Evolutionary conservation across 2,329 filamentous ascomycete genomes (phyloP).

Genomic region (Neopestalotiopsis sp.): DNA sequence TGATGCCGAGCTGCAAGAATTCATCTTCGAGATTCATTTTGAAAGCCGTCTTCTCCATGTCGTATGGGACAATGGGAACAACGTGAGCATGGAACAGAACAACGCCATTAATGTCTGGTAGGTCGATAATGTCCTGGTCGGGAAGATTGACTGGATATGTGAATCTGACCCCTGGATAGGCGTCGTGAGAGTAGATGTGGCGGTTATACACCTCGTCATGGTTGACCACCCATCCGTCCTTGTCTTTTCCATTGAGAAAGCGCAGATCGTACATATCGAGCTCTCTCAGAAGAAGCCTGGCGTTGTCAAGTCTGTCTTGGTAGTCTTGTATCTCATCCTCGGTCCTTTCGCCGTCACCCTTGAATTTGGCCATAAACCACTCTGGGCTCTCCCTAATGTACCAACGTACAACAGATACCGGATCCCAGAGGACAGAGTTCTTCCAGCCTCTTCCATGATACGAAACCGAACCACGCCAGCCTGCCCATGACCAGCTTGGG

Average conservation of each 20-base stretch:
- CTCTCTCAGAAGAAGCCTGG: background rate
- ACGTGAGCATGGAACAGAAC: background rate
- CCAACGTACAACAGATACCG: background rate
- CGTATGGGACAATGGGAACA: background rate
- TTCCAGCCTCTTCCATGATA: conserved; percentile 4
- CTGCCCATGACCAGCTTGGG: conserved; percentile 7
- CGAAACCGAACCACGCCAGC: background rate
- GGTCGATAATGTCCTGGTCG: background rate
- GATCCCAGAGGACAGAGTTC: background rate
- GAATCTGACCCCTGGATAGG: background rate
- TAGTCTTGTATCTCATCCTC: background rate
- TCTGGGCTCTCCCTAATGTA: background rate
- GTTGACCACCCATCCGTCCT: background rate
- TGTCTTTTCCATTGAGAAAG: background rate
- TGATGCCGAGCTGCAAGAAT: background rate
- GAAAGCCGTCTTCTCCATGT: background rate
- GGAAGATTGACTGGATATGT: background rate
- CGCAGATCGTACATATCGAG: background rate
- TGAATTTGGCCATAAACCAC: background rate
- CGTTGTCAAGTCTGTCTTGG: background rate
- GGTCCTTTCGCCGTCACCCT: background rate
- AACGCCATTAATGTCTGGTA: background rate
- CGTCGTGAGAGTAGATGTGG: background rate
- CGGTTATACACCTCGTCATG: background rate
- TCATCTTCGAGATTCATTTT: background rate